A percentile compares a stretch with the other conserved stretches of the same genome.
phyloP scores from a whole-genome alignment of 2,329 filamentous ascomycete species.

The Aureobasidium musti region DNA sequence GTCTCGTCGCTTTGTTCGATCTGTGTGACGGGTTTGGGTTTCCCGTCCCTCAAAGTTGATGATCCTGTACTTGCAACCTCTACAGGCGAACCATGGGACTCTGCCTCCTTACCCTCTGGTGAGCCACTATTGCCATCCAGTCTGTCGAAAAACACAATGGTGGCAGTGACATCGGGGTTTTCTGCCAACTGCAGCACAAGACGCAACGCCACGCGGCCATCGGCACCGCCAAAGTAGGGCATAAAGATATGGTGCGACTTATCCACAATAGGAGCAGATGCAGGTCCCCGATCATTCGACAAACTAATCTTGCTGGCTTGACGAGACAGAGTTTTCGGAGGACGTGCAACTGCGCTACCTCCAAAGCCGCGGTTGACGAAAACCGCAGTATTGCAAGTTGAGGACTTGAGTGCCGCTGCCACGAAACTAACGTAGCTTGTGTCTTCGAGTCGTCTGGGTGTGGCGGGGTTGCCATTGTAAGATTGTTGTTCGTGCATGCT shows the following conservation, averaged over 20 bases:
- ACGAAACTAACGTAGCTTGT: conserved; percentile 73
- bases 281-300: conserved; percentile 57
- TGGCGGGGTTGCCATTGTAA: background rate
- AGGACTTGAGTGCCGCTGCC: conserved; percentile 63
- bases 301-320: conserved; percentile 61
- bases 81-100: conserved; percentile 11
- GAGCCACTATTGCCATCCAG: background rate
- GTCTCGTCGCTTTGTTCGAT: conserved; percentile 49
- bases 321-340: conserved; percentile 47
- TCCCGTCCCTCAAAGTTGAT: background rate
- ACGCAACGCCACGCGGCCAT: conserved; percentile 77
- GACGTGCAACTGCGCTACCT: conserved; percentile 44
- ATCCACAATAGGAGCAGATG: conserved; percentile 61
- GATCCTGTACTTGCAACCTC: background rate
- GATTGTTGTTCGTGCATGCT: conserved; percentile 65
- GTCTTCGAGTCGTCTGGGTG: conserved; percentile 56
- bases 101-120: background rate
- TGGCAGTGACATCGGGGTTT: conserved; percentile 76
- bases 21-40: background rate
- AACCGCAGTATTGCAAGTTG: conserved; percentile 70
- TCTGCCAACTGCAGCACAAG: conserved; percentile 82
- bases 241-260: conserved; percentile 82
- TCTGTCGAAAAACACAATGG: conserved; percentile 63
- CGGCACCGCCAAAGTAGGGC: conserved; percentile 79
- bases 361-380: conserved; percentile 75